Base-by-base conservation (phyloP, 768 basidiomycete species). In the Amanita phalloides region DNA sequence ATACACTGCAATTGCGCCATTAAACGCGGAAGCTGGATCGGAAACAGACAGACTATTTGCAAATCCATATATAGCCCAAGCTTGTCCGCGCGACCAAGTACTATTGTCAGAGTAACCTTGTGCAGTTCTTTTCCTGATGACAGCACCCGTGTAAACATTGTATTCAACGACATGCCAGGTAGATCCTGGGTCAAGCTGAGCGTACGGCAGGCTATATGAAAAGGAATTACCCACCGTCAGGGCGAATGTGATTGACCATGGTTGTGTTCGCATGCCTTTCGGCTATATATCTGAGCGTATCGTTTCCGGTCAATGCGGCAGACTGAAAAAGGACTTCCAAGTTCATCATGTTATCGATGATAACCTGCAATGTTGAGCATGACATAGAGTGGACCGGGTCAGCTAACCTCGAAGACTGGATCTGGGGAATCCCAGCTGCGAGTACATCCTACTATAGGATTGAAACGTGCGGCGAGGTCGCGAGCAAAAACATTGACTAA, bases 311-410 rank as follows among this genome's bases (percentile, higher is more conserved):
- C 21, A 85, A 64, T n/a, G 65, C 65, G 38, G 71, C 77, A 5
- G 78, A 77, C 4, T 71, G 71, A 60, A 80, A 80, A n/a, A 85
- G 63, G 13, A 83, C 68, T 63, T 86, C 82, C 17, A 87, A 73
- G 57, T 82, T 86, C 81, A 87, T 84, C 83, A 86, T 84, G 61
- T 84, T 85, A 66, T 86, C 84, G 43, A 86, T 84, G 61, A 86
- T 84, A 46, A 86, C 83, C 78, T 77, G 54, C 6, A 39, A n/a
- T 14, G 28, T n/a, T 37, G 41, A 45, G 10, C 45, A 32, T 17
- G 45, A 1, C 21, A 21, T 2, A 13, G 11, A 3, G 14, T 37
- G 23, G 17, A 25, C 6, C 17, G 42, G 8, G 11, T 46, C 7
- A 30, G n/a, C 69, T 25, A 44, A 78, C 81, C 60, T 72, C 70